These are phyloP conservation scores for Mycena rebaudengoi DNA, from an alignment of 768 basidiomycete genomes.

Conservation along the genomic window DNA sequence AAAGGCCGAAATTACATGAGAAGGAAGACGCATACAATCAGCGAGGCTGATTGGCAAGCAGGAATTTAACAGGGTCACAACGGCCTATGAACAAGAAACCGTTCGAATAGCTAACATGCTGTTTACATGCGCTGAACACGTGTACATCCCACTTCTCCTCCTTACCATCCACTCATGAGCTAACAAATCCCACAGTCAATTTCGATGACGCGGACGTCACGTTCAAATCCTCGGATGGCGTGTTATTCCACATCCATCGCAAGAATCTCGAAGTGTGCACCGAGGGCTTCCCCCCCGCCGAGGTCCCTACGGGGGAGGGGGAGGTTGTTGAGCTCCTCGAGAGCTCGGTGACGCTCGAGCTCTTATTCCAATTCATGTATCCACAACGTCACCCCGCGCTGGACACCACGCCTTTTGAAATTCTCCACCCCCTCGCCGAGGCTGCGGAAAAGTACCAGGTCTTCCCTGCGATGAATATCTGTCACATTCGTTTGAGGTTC, in stretches of 20 bases:
- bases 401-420: conserved; percentile 10
- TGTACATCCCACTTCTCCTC: no score
- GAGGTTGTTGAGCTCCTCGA: conserved; percentile 16
- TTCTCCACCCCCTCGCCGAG: conserved; percentile 20
- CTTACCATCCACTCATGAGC: no score
- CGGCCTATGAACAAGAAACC: no score
- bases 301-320: neutral
- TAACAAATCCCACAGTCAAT: conserved; percentile 18
- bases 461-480: conserved; percentile 23
- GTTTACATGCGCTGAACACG: no score
- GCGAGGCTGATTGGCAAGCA: no score
- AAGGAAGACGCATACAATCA: no score
- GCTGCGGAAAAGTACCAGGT: conserved; percentile 30
- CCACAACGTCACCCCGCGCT: conserved; percentile 26
- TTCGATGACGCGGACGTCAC: conserved; percentile 18
- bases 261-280: conserved; percentile 12
- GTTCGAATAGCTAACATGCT: no score
- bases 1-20: no score
- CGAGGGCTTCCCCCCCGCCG: conserved; percentile 16
- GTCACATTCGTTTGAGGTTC: conserved; percentile 8
- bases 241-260: conserved; percentile 23
- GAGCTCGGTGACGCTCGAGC: conserved; percentile 16
- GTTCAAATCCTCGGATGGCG: conserved; percentile 18
- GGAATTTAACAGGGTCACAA: no score
- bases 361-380: conserved; percentile 29